These are phyloP conservation scores for Zarea fungicola DNA, from an alignment of 2,329 filamentous ascomycete genomes.

Conservation along the genomic window DNA sequence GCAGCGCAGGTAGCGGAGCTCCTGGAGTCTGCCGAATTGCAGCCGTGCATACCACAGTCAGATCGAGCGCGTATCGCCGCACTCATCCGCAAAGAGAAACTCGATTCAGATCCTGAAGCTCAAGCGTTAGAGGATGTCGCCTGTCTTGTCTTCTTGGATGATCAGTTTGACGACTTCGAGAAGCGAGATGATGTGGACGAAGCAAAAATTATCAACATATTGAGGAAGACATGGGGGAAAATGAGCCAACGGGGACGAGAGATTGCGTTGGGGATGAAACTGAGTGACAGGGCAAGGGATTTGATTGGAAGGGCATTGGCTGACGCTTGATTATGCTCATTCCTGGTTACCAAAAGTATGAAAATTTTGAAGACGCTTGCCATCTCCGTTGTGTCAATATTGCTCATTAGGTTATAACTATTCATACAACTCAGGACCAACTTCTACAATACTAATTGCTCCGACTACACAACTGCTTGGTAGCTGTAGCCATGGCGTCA, in stretches of 20 bases:
- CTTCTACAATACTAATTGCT: too few relatives aligned
- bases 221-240: conserved; percentile 72
- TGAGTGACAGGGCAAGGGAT: conserved; percentile 56
- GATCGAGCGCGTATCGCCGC: conserved; percentile 59
- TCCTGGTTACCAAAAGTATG: too few relatives aligned
- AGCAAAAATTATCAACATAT: conserved; percentile 67
- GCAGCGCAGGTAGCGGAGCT: conserved; percentile 51
- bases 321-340: too few relatives aligned
- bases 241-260: conserved; percentile 60
- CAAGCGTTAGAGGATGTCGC: conserved; percentile 81
- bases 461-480: too few relatives aligned
- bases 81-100: conserved; percentile 74
- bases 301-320: conserved; percentile 60
- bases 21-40: conserved; percentile 32
- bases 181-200: conserved; percentile 60
- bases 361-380: too few relatives aligned
- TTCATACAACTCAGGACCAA: too few relatives aligned
- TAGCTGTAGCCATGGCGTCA: too few relatives aligned
- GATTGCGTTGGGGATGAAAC: conserved; percentile 60
- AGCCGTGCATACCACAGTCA: conserved; percentile 35
- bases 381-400: too few relatives aligned
- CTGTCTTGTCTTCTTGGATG: conserved; percentile 81
- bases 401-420: too few relatives aligned
- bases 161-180: conserved; percentile 80
- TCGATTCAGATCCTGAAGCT: conserved; percentile 55